These are phyloP conservation scores for Achaetomium macrosporum DNA, from an alignment of 2,329 filamentous ascomycete species.

Conservation along the genomic window DNA sequence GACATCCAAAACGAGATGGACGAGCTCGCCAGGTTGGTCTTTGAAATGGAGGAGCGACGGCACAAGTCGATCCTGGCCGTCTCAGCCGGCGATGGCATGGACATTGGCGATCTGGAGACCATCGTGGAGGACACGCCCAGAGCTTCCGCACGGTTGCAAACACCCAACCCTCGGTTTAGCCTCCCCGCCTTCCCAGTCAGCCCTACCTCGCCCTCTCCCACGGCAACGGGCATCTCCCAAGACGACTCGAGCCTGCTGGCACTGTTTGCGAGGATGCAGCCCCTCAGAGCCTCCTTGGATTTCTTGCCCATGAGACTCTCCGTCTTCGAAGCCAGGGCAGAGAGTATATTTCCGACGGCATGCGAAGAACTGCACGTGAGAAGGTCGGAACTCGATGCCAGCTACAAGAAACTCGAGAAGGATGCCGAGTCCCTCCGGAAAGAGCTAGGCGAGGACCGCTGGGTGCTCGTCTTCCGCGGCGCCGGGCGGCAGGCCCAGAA, in stretches of 20 bases:
- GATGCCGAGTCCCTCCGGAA: conserved; percentile 85
- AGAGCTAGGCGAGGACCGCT: conserved; percentile 90
- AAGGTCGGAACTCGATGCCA: conserved; percentile 67
- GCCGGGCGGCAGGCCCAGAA: conserved; percentile 88
- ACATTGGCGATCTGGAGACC: conserved; percentile 85
- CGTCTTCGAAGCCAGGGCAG: conserved; percentile 74
- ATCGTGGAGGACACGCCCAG: conserved; percentile 83
- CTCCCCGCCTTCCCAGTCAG: conserved; percentile 58
- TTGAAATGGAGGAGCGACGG: conserved; percentile 95
- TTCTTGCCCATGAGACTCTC: conserved; percentile 93
- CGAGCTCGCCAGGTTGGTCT: conserved; percentile 62
- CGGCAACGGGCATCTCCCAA: conserved; percentile 53
- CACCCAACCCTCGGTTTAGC: conserved; percentile 60
- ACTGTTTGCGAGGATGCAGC: conserved; percentile 92
- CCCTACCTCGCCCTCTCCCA: conserved; percentile 50
- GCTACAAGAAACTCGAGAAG: conserved; percentile 79
- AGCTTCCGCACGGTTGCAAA: conserved; percentile 43
- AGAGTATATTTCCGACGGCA: conserved; percentile 76
- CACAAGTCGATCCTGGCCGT: conserved; percentile 69
- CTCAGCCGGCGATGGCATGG: conserved; percentile 57
- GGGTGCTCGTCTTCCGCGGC: conserved; percentile 92
- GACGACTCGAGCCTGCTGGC: conserved; percentile 86
- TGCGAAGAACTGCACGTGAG: conserved; percentile 82
- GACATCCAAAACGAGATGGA: conserved; percentile 81
- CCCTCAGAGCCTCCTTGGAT: conserved; percentile 83